A percentile compares a stretch with the other conserved stretches of the same genome.
These are phyloP conservation scores for Clarireedia sp. DNA, from an alignment of 2,329 filamentous ascomycete genomes.

Conservation along the genomic window DNA sequence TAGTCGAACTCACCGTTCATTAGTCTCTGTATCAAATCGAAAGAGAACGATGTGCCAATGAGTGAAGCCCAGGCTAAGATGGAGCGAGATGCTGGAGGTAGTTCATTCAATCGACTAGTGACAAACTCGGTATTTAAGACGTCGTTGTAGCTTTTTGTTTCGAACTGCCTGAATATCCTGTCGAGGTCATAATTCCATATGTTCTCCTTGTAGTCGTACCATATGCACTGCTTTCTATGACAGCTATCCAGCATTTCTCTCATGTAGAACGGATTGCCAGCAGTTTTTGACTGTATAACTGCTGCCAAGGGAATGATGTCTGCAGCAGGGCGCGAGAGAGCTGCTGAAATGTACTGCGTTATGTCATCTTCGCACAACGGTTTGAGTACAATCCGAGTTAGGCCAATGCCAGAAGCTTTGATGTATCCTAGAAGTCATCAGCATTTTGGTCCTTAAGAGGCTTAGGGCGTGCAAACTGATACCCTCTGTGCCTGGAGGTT, in stretches of 20 bases:
- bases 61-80: conserved; percentile 83
- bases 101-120: conserved; percentile 65
- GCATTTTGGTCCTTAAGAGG: conserved; percentile 9
- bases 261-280: conserved; percentile 81
- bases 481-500: conserved; percentile 48
- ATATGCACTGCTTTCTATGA: conserved; percentile 79
- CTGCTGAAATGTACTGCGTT: conserved; percentile 71
- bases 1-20: conserved; percentile 68
- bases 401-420: conserved; percentile 40
- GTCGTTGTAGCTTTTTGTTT: conserved; percentile 68
- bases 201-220: conserved; percentile 78
- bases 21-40: conserved; percentile 68
- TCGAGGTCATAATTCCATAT: conserved; percentile 83
- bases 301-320: conserved; percentile 71
- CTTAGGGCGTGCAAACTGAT: conserved; percentile 26
- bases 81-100: conserved; percentile 64
- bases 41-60: conserved; percentile 76
- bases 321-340: conserved; percentile 64
- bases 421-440: conserved; percentile 25
- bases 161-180: conserved; percentile 76
- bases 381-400: conserved; percentile 63
- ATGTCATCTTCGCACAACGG: conserved; percentile 75
- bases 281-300: conserved; percentile 67
- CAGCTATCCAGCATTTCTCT: conserved; percentile 84
- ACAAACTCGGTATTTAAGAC: conserved; percentile 79